Percentiles rank a stretch among this genome's conserved stretches.
Conservation (phyloP, 1,284 basidiomycete genomes). For the Paramarasmius palmivorus region DNA sequence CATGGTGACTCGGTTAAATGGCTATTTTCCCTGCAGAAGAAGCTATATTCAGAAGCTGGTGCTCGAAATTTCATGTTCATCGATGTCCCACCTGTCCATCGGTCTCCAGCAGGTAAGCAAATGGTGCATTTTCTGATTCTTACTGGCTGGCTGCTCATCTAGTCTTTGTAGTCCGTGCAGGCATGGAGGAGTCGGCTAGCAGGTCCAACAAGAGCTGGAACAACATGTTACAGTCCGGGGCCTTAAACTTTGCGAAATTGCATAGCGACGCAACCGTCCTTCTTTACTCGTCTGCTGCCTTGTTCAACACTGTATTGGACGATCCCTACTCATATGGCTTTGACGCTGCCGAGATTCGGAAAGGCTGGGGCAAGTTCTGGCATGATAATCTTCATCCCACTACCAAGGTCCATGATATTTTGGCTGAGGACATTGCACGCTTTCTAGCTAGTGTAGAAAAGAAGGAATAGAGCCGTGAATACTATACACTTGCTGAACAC, state of each 20-base stretch:
- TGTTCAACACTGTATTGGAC: slow-evolving; percentile 49
- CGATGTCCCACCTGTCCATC: slow-evolving; percentile 59
- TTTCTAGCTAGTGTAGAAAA: slow-evolving; percentile 28
- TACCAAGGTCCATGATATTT: slow-evolving; percentile 40
- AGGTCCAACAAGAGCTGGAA: slow-evolving; percentile 46
- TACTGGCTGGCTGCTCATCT: no score
- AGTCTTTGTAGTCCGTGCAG: slow-evolving; percentile 12
- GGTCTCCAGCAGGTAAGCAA: slow-evolving; percentile 43
- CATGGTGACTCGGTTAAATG: slow-evolving; percentile 25
- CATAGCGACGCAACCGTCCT: slow-evolving; percentile 48
- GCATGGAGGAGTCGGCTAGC: slow-evolving; percentile 5
- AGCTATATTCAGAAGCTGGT: slow-evolving; percentile 43
- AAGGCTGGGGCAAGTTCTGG: slow-evolving; percentile 47
- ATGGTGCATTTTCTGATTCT: neutral
- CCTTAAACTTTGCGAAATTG: slow-evolving; percentile 34
- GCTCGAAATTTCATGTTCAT: slow-evolving; percentile 67
- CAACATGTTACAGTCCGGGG: slow-evolving; percentile 28
- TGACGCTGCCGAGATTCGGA: slow-evolving; percentile 26
- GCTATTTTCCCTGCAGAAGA: slow-evolving; percentile 45
- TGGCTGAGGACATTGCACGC: slow-evolving; percentile 38
- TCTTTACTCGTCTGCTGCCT: slow-evolving; percentile 48
- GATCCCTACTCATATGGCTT: slow-evolving; percentile 45
- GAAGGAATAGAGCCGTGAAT: no score
- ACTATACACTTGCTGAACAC: no score
- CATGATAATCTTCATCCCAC: slow-evolving; percentile 51